Conservation (phyloP, 1,139 yeast species). For the Pichiaceae sp. region DNA sequence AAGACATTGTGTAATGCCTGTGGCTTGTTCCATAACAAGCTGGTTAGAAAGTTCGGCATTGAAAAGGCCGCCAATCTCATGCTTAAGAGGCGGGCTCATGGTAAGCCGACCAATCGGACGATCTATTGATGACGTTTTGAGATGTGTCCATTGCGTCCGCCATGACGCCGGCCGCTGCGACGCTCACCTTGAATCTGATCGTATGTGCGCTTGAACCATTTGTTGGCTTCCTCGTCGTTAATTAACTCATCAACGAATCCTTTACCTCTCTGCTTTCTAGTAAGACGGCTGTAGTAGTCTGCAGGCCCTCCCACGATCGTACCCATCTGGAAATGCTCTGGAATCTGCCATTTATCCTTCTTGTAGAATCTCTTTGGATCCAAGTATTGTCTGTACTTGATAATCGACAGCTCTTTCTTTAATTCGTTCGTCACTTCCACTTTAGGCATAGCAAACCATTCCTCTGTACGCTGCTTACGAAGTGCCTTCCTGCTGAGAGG, state of each 20-base stretch:
- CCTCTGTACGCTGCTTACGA: slow-evolving; percentile 29
- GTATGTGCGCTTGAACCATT: slow-evolving; percentile 81
- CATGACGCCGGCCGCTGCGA: slow-evolving; percentile 30
- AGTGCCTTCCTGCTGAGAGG: slow-evolving; percentile 26
- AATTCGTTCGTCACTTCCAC: slow-evolving; percentile 68
- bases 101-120: slow-evolving; percentile 21
- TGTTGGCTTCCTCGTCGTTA: slow-evolving; percentile 59
- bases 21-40: slow-evolving; percentile 67
- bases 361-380: slow-evolving; percentile 96
- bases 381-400: slow-evolving; percentile 81
- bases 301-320: slow-evolving; percentile 77
- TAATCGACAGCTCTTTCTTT: slow-evolving; percentile 68
- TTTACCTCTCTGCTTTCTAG: slow-evolving; percentile 63
- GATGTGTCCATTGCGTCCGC: not conserved
- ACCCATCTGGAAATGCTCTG: slow-evolving; percentile 83
- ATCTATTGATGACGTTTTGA: not conserved
- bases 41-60: slow-evolving; percentile 49
- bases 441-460: slow-evolving; percentile 82
- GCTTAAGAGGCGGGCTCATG: slow-evolving; percentile 18
- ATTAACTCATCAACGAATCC: slow-evolving; percentile 78
- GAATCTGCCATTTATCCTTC: slow-evolving; percentile 74
- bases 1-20: slow-evolving; percentile 76
- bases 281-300: slow-evolving; percentile 66
- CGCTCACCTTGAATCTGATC: slow-evolving; percentile 66
- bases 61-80: slow-evolving; percentile 23